Percentiles rank a stretch among this genome's conserved stretches.
These are phyloP conservation scores for Chlorophyllum brunneum DNA, from an alignment of 768 basidiomycete genomes.

Conservation along the genomic window DNA sequence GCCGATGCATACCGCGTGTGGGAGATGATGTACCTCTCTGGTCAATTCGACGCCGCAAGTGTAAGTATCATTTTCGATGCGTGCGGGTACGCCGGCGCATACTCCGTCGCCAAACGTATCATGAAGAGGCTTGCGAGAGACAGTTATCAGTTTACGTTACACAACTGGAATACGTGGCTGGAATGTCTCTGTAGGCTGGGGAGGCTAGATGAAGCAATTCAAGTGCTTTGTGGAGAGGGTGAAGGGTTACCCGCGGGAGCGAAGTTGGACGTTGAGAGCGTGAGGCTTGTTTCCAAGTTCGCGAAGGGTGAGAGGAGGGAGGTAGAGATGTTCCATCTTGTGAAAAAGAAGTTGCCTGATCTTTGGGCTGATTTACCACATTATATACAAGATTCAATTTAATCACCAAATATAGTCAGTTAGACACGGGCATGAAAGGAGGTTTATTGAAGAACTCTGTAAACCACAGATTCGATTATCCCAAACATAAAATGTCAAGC, in stretches of 20 bases:
- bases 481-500: not conserved
- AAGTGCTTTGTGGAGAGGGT: constrained; percentile 57
- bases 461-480: no score
- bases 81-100: constrained; percentile 61
- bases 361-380: constrained; percentile 25
- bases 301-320: constrained; percentile 39
- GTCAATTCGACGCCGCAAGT: constrained; percentile 54
- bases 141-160: constrained; percentile 51
- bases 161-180: constrained; percentile 79
- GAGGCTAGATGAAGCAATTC: constrained; percentile 62
- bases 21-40: constrained; percentile 65
- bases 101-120: constrained; percentile 49
- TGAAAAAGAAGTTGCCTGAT: constrained; percentile 38
- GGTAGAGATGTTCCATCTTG: constrained; percentile 39
- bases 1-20: constrained; percentile 74
- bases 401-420: constrained; percentile 2
- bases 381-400: constrained; percentile 6
- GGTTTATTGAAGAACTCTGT: constrained; percentile 19
- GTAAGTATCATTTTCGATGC: constrained; percentile 85
- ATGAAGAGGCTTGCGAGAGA: constrained; percentile 46
- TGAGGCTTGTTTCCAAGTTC: constrained; percentile 53
- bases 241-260: constrained; percentile 28
- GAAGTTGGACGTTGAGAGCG: constrained; percentile 45
- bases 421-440: not conserved
- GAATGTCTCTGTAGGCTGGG: constrained; percentile 82